Base-by-base conservation (phyloP, 2,329 filamentous ascomycete species). In the Trichoderma polysporum region DNA sequence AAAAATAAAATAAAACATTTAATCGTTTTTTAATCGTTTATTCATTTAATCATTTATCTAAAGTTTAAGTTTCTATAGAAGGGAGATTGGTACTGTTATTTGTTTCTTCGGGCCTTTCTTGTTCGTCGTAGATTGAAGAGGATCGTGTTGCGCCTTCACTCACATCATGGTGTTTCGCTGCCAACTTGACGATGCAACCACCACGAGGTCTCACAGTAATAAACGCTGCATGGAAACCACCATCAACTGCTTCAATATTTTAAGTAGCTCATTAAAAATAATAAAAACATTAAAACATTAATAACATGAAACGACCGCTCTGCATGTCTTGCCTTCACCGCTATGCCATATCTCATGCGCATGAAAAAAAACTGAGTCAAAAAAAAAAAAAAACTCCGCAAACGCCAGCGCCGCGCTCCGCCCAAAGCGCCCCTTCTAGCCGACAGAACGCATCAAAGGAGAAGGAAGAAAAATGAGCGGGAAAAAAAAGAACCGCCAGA, bases 311-410 rank as follows among this genome's bases (percentile, higher is more conserved):
- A 50, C 54, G n/a, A 19, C 13, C 54, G 15, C 54, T 58, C n/a
- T 37, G 54, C 54, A 50, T 37, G 58, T 37, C 58, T 50, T 45
- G 58, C 45, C 58, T 58, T 61, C 58, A 61, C 58, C 58, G 58
- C 58, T 27, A 27, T 19, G n/a, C 58, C 15, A n/a, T n/a, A 61
- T 61, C 37, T 35, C 57, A 60, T 60, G 41, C 57, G 29, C 57
- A 49, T 35, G 13, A 57, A 57, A 49, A n/a, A 45, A 13, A 2
- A 31, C 31, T 15, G 27, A 45, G 10, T 10, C 54, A 29, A 29
- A 58, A 31, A 25, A 22, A 13, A n/a, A n/a, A n/a, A n/a, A n/a
- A n/a, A n/a, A n/a, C n/a, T 19, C 41, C 19, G 12, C 41, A 17
- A 45, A 45, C 41, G n/a, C 41, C 35, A 45, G 22, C 29, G 19